A percentile compares a stretch with the other conserved stretches of the same genome.
Evolutionary conservation across 495 filamentous ascomycete species (phyloP).

Genomic region (Hypoxylon fragiforme): DNA sequence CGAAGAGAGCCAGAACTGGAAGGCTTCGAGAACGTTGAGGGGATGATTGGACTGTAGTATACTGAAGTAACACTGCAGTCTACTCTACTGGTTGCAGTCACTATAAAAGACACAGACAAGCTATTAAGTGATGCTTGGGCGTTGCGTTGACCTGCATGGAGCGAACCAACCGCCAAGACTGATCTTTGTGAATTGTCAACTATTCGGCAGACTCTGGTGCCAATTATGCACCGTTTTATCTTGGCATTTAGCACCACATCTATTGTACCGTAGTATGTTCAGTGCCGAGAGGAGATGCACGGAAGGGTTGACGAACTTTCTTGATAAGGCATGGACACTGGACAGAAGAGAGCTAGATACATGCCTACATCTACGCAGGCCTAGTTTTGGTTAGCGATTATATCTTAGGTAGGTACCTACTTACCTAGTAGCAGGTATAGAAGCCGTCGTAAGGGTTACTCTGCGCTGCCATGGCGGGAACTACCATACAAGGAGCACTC

Average conservation of each 20-base stretch:
- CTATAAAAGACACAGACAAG: conserved; percentile 4
- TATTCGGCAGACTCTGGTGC: conserved; percentile 33
- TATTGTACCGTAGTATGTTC: conserved; percentile 24
- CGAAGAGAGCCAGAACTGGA: conserved; percentile 34
- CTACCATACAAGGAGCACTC: not conserved
- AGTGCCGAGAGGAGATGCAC: conserved; percentile 25
- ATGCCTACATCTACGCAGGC: too few relatives aligned
- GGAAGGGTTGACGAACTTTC: conserved; percentile 25
- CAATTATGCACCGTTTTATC: conserved; percentile 29
- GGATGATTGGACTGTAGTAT: conserved; percentile 33
- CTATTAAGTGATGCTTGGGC: conserved; percentile 17
- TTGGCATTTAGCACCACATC: conserved; percentile 27
- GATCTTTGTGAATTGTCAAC: conserved; percentile 33
- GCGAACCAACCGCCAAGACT: conserved; percentile 23
- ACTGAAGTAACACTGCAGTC: conserved; percentile 29
- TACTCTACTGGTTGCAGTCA: conserved; percentile 22
- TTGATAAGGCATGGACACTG: conserved; percentile 13
- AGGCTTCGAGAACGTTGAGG: conserved; percentile 40
- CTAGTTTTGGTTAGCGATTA: too few relatives aligned
- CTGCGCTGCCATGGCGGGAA: not conserved
- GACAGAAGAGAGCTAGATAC: not conserved
- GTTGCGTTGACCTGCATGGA: conserved; percentile 27
- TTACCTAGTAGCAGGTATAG: too few relatives aligned
- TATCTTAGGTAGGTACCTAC: too few relatives aligned
- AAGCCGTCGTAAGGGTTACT: not conserved